Percentiles rank a stretch among this genome's conserved stretches.
phyloP scores from a whole-genome alignment of 331 rosid species.

The Pyracantha coccinea region DNA sequence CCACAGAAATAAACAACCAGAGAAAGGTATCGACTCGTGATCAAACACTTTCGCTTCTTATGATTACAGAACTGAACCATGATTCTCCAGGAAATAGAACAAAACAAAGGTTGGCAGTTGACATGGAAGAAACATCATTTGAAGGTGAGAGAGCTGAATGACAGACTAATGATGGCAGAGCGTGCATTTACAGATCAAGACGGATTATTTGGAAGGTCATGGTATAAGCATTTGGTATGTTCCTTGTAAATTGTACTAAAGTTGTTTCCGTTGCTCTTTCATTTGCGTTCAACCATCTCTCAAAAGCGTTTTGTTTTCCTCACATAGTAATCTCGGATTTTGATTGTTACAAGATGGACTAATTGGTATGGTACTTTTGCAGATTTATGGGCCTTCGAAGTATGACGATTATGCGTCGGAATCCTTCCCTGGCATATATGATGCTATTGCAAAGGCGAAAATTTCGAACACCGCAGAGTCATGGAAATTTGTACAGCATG shows the following conservation, averaged over 20 bases:
- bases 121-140: conserved; percentile 30
- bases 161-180: conserved; percentile 74
- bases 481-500: conserved; percentile 54
- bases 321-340: background rate
- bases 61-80: conserved; percentile 5
- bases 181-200: conserved; percentile 64
- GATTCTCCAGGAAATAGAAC: conserved; percentile 40
- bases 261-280: too few species aligned
- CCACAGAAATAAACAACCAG: conserved; percentile 36
- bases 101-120: conserved; percentile 34
- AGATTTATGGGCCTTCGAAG: conserved; percentile 63
- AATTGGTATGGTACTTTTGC: background rate
- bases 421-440: conserved; percentile 35
- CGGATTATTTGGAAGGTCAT: conserved; percentile 58
- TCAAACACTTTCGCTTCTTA: background rate
- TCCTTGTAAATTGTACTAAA: background rate
- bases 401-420: conserved; percentile 36
- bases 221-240: conserved; percentile 76
- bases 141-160: conserved; percentile 58
- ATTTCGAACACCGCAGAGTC: conserved; percentile 35
- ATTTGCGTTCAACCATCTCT: too few species aligned
- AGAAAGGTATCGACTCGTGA: conserved; percentile 34
- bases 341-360: background rate
- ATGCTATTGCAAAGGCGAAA: conserved; percentile 40
- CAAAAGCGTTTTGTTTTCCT: background rate